A percentile compares a stretch with the other conserved stretches of the same genome.
These are phyloP conservation scores for Alternaria hordeiaustralica DNA, from an alignment of 2,329 filamentous ascomycete species.

Conservation along the genomic window DNA sequence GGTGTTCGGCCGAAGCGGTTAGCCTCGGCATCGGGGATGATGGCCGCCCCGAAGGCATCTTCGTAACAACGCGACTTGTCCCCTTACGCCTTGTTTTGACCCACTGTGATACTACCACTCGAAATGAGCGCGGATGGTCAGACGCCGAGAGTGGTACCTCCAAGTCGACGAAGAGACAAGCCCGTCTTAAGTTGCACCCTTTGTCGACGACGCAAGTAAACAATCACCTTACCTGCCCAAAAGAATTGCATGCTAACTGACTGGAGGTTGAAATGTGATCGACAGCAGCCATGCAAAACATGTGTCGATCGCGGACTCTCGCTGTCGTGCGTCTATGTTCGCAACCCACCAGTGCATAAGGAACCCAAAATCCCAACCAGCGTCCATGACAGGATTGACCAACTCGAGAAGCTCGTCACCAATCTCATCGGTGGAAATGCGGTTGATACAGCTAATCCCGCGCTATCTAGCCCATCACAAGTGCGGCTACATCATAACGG, in stretches of 20 bases:
- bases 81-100: not conserved
- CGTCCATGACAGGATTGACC: slow-evolving; percentile 46
- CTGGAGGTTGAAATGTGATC: slow-evolving; percentile 43
- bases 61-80: not conserved
- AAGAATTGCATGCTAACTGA: slow-evolving; percentile 6
- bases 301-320: slow-evolving; percentile 46
- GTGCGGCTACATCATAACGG: slow-evolving; percentile 4
- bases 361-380: slow-evolving; percentile 36
- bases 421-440: slow-evolving; percentile 41
- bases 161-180: slow-evolving; percentile 40
- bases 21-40: not conserved
- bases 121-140: slow-evolving; percentile 29
- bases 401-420: slow-evolving; percentile 46
- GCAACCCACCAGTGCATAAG: slow-evolving; percentile 22
- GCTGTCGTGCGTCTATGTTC: slow-evolving; percentile 42
- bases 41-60: not conserved
- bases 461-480: not conserved
- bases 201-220: slow-evolving; percentile 37
- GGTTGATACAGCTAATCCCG: slow-evolving; percentile 6
- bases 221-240: not conserved
- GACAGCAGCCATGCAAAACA: slow-evolving; percentile 46
- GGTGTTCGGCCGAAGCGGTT: not conserved
- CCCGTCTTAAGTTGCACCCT: slow-evolving; percentile 40
- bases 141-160: slow-evolving; percentile 29
- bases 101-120: not conserved